These are phyloP conservation scores for Spergularia bocconei DNA, from an alignment of 148 eudicot genomes.

Conservation along the genomic window DNA sequence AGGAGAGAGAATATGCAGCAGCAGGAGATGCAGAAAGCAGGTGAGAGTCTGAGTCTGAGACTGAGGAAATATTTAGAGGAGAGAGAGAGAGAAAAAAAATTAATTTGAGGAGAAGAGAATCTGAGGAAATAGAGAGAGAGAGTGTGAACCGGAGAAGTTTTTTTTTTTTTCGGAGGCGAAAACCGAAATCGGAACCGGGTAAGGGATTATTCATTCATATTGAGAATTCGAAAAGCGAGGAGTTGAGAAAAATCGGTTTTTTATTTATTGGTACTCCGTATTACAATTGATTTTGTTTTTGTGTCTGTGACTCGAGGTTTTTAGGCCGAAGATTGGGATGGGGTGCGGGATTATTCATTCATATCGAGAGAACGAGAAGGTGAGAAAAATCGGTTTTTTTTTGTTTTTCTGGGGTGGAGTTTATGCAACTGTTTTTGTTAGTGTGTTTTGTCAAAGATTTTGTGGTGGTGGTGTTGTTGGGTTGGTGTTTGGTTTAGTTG, in stretches of 20 bases:
- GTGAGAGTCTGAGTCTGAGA: neutral
- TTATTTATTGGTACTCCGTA: neutral
- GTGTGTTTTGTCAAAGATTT: neutral
- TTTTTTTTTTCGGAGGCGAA: neutral
- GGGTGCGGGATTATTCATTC: too few species aligned
- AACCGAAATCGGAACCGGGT: too few species aligned
- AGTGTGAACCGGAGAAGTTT: neutral
- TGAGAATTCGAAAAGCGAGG: neutral
- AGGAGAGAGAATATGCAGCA: constrained; percentile 13
- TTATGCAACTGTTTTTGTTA: neutral
- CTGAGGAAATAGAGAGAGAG: constrained; percentile 18
- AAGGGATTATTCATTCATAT: too few species aligned
- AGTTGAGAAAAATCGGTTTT: constrained; percentile 14
- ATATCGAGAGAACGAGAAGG: too few species aligned
- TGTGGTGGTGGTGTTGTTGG: neutral
- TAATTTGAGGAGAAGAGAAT: constrained; percentile 12
- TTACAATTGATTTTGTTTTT: too few species aligned
- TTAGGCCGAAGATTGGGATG: too few species aligned
- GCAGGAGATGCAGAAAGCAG: constrained; percentile 14
- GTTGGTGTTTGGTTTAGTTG: neutral
- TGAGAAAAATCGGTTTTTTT: too few species aligned
- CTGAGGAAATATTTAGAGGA: neutral
- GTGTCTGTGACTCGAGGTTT: too few species aligned
- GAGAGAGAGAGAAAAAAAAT: neutral
- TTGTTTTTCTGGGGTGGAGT: neutral